Conservation (phyloP, 1,139 yeast species). For the Petasospora rhodanensis region DNA sequence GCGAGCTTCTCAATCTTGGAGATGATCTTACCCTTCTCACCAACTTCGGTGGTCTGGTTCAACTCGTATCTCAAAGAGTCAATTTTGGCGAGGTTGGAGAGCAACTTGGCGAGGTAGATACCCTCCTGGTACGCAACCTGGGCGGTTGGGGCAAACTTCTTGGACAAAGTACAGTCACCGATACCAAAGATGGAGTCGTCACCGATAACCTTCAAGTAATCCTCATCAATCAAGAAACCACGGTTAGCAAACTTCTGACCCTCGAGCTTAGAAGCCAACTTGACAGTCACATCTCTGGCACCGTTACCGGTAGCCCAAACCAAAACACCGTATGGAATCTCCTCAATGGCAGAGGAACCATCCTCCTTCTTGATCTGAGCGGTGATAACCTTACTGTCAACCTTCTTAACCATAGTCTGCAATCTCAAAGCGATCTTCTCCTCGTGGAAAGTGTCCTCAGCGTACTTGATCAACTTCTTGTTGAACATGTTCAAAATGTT, state of each 20-base stretch:
- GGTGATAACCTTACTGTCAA: conserved; percentile 58
- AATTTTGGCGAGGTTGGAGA: conserved; percentile 64
- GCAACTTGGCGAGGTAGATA: conserved; percentile 66
- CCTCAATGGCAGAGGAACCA: conserved; percentile 46
- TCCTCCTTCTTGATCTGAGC: conserved; percentile 69
- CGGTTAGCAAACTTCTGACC: conserved; percentile 85
- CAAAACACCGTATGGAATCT: conserved; percentile 82
- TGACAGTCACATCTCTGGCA: conserved; percentile 70
- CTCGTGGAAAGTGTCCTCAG: conserved; percentile 74
- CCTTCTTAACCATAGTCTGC: conserved; percentile 86
- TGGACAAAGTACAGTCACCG: conserved; percentile 89
- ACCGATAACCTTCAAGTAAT: conserved; percentile 74
- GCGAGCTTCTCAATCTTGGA: conserved; percentile 69
- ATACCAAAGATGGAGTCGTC: conserved; percentile 79
- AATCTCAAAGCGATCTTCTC: conserved; percentile 75
- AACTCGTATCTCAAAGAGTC: conserved; percentile 52
- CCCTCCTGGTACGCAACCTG: conserved; percentile 98
- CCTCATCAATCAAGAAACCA: conserved; percentile 80
- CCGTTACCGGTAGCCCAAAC: conserved; percentile 99
- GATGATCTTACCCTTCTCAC: conserved; percentile 38
- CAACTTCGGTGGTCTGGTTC: conserved; percentile 31
- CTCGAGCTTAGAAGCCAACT: conserved; percentile 63
- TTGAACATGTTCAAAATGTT: conserved; percentile 86
- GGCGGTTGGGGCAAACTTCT: conserved; percentile 92
- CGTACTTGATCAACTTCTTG: conserved; percentile 77